These are phyloP conservation scores for Raphidocelis subcapitata DNA, from an alignment of 139 green algal species.

Conservation along the genomic window DNA sequence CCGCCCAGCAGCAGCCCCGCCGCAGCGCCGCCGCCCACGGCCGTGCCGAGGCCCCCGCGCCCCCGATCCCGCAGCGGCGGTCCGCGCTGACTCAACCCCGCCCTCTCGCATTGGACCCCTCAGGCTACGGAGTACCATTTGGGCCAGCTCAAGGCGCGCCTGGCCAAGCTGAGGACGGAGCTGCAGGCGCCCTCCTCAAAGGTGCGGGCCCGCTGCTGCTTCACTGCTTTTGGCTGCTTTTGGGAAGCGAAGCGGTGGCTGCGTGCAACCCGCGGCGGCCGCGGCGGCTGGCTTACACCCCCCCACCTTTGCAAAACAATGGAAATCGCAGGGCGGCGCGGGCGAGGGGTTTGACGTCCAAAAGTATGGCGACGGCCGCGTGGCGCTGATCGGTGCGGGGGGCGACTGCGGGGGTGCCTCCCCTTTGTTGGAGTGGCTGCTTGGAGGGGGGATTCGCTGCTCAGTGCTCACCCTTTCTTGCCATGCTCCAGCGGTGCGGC, in stretches of 20 bases:
- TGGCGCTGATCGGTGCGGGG: conserved; percentile 88
- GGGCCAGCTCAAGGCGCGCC: conserved; percentile 95
- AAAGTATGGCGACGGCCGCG: conserved; percentile 95
- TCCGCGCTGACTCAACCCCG: neutral
- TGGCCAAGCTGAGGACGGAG: conserved; percentile 96
- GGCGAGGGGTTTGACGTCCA: conserved; percentile 97
- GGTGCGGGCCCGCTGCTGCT: conserved; percentile 32
- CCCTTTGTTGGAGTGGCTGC: too few species aligned
- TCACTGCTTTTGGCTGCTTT: neutral
- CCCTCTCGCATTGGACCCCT: neutral
- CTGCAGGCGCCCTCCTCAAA: conserved; percentile 85
- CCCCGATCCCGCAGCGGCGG: neutral
- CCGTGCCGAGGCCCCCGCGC: too few species aligned
- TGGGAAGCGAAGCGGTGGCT: neutral
- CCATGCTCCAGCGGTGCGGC: neutral
- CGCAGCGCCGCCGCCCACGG: neutral
- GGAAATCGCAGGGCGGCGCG: conserved; percentile 38
- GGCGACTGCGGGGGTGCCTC: too few species aligned
- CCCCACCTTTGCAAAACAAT: neutral
- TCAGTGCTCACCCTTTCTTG: neutral
- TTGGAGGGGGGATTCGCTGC: too few species aligned
- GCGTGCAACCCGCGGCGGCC: neutral
- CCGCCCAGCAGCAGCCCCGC: neutral
- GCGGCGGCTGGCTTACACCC: neutral
- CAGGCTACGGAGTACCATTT: conserved; percentile 93